phyloP scores from a whole-genome alignment of 2,329 filamentous ascomycete genomes.

The Gnomoniopsis smithogilvyi region DNA sequence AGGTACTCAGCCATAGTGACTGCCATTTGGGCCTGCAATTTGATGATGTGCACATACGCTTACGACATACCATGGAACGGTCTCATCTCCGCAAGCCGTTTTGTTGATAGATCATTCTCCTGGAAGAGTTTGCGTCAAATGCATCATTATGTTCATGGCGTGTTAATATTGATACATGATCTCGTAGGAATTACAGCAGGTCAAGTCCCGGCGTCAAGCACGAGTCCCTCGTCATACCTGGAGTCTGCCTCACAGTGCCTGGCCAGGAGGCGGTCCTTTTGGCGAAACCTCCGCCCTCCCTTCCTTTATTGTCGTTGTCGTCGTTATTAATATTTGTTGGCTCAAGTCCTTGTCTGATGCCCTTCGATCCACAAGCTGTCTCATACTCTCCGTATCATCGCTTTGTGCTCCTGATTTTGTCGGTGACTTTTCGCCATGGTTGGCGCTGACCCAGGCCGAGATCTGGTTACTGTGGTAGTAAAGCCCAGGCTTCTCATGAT shows the following conservation, averaged over 20 bases:
- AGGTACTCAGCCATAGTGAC: too few species aligned
- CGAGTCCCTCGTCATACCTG: background rate
- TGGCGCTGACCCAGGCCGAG: constrained; percentile 15
- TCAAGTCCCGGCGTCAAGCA: background rate
- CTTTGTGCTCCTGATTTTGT: background rate
- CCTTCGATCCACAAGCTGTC: background rate
- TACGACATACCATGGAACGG: too few species aligned
- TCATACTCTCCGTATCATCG: background rate
- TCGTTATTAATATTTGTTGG: constrained; percentile 1
- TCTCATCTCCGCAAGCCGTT: too few species aligned
- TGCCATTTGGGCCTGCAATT: too few species aligned
- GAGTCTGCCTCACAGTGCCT: background rate
- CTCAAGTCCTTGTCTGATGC: background rate
- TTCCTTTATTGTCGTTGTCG: background rate
- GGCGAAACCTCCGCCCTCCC: background rate
- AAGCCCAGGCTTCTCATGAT: background rate
- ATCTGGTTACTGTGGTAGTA: constrained; percentile 10
- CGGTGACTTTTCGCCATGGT: background rate
- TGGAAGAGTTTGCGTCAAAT: too few species aligned
- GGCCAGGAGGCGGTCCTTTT: background rate
- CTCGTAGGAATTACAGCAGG: background rate
- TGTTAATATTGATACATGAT: background rate
- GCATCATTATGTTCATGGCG: too few species aligned
- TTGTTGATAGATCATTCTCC: too few species aligned
- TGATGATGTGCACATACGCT: too few species aligned